Base-by-base conservation (phyloP, 2,329 filamentous ascomycete genomes). In the Ilyonectria robusta region DNA sequence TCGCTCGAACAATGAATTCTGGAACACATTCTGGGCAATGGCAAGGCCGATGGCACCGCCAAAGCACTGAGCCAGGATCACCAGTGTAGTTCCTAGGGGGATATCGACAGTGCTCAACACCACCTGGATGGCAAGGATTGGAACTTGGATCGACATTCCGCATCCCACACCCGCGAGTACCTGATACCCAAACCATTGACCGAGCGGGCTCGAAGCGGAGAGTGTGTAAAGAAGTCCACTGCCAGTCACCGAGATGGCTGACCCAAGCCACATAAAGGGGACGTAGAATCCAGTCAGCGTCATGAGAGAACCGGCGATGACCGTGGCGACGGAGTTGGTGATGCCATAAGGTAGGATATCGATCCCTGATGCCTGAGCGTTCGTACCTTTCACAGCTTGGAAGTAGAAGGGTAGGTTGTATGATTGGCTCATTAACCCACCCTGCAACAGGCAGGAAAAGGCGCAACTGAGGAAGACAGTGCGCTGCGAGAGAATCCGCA, bases 11-110 rank as follows among this genome's bases (percentile, higher is more conserved):
- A 23, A 23, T 23, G 23, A 23, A 23, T 23, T 23, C 23, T 23
- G 23, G 19, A 75, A 75, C 0, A 74, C 59, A 6, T 73, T 75
- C 11, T 72, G 71, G 7, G 70, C 70, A 4, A 75, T 68, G 1
- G 66, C 59, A 2, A 74, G 67, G 1, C 71, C 70, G 1, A 75
- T 55, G 6, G 71, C 66, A 4, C 84, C 85, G 31, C 84, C 84
- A 0, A 87, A 74, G 1, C 81, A 78, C 72, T 86, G 84, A 4
- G 77, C 77, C 69, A 86, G 84, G 21, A 86, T 80, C 1, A 85
- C 77, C 15, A 78, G 67, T 2, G 84, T 82, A 4, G 82, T 83
- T 2, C 82, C 84, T 0, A 80, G 80, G 0, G 84, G 81, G 29
- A 86, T 81, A 50, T 85, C 84, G 1, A 77, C 77, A 5, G 75